Conservation (phyloP, 352 stramenopile genomes). For the Pythium graminicola region DNA sequence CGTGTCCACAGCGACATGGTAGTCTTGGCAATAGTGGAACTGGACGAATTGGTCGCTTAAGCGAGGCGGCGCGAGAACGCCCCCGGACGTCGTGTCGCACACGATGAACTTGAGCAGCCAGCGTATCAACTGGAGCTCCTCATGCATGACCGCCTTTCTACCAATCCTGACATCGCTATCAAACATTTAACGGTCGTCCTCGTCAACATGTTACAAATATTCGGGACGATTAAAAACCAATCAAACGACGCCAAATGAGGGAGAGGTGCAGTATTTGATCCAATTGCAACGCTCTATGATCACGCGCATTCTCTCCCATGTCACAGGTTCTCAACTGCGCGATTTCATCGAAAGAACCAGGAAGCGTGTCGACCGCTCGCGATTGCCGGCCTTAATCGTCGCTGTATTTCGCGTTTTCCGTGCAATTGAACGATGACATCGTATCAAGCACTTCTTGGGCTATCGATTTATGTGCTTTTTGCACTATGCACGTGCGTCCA, state of each 20-base stretch:
- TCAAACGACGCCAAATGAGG: background rate
- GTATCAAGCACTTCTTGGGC: background rate
- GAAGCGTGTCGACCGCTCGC: background rate
- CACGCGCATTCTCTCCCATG: conserved; percentile 7
- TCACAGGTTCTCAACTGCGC: conserved; percentile 4
- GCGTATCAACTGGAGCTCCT: conserved; percentile 18
- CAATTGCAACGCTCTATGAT: conserved; percentile 9
- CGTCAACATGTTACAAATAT: conserved; percentile 1
- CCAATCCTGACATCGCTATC: conserved; percentile 8
- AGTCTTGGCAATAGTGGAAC: no score
- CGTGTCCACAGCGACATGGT: conserved; percentile 7
- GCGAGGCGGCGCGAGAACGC: no score
- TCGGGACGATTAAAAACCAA: background rate
- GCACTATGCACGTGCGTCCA: conserved; percentile 5
- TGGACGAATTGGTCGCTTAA: no score
- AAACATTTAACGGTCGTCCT: background rate
- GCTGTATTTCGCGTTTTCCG: no score
- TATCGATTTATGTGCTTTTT: conserved; percentile 2
- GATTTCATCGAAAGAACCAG: background rate
- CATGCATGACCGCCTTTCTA: conserved; percentile 19
- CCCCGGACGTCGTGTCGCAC: conserved; percentile 26
- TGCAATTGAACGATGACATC: background rate
- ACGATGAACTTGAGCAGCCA: no score
- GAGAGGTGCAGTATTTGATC: background rate
- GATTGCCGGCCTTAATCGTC: no score